These are phyloP conservation scores for Brassica hybrid DNA, from an alignment of 441 rosid genomes.

Conservation along the genomic window DNA sequence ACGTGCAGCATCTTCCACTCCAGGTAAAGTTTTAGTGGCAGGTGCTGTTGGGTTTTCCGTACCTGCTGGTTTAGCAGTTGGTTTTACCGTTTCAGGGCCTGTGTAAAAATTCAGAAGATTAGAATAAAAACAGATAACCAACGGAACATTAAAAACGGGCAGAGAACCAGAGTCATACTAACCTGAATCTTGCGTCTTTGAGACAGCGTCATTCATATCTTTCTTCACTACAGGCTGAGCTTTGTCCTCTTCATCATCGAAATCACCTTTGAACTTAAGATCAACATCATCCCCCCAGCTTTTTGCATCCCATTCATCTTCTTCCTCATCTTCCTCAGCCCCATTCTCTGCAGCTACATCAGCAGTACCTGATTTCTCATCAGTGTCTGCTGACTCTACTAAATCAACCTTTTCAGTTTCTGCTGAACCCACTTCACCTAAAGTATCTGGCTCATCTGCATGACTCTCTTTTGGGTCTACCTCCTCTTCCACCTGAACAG, in stretches of 20 bases:
- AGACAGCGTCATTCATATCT: conserved; percentile 49
- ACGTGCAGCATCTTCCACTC: conserved; percentile 44
- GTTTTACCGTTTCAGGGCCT: conserved; percentile 48
- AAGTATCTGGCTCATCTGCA: conserved; percentile 49
- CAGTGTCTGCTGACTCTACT: conserved; percentile 49
- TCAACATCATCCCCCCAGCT: conserved; percentile 97
- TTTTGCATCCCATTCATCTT: conserved; percentile 96
- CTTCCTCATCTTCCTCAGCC: conserved; percentile 76
- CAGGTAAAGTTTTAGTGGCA: conserved; percentile 38
- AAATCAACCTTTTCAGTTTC: too few relatives aligned
- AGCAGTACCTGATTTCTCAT: conserved; percentile 55
- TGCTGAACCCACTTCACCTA: conserved; percentile 48
- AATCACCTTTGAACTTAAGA: conserved; percentile 77
- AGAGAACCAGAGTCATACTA: conserved; percentile 23
- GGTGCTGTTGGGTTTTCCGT: conserved; percentile 35
- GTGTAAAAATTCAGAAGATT: conserved; percentile 27
- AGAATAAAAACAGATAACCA: neutral
- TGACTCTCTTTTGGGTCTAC: conserved; percentile 53
- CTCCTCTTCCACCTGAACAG: conserved; percentile 55
- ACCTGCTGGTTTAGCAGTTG: conserved; percentile 36
- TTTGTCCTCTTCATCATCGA: conserved; percentile 85
- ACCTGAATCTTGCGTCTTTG: conserved; percentile 58
- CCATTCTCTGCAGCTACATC: conserved; percentile 60
- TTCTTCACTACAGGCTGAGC: conserved; percentile 59
- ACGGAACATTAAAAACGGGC: neutral